Percentiles rank a stretch among this genome's conserved stretches.
Evolutionary conservation across 805 yeast species (phyloP).

Genomic region (Pichia exigua): DNA sequence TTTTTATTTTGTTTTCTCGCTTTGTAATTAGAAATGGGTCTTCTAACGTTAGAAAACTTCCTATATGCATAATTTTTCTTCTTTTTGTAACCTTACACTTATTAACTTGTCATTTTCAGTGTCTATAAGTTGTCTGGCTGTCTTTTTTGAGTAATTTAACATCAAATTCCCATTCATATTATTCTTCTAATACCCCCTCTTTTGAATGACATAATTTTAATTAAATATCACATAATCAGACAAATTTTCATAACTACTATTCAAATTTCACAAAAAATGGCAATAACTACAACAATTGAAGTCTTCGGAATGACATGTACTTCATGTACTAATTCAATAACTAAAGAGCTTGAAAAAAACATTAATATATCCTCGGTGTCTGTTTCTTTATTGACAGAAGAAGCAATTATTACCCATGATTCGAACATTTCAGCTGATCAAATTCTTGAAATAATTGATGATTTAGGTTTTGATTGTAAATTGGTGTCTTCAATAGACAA

Average conservation of each 20-base stretch:
- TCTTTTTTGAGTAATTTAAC: no score
- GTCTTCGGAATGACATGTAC: constrained; percentile 75
- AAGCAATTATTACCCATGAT: constrained; percentile 48
- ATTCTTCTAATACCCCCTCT: background rate
- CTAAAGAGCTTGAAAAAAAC: constrained; percentile 36
- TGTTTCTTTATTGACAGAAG: constrained; percentile 67
- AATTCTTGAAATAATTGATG: constrained; percentile 38
- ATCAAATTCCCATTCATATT: no score
- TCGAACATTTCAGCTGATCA: constrained; percentile 20
- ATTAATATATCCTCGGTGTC: constrained; percentile 27
- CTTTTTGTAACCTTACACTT: background rate
- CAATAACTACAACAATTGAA: constrained; percentile 17
- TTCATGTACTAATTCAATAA: constrained; percentile 52
- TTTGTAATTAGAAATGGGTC: background rate
- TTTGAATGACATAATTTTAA: background rate
- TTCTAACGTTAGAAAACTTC: background rate
- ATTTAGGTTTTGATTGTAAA: constrained; percentile 38
- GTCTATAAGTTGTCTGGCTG: background rate
- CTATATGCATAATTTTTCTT: background rate
- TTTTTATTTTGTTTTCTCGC: background rate
- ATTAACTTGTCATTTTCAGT: background rate
- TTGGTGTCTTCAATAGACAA: background rate
- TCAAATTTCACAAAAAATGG: background rate
- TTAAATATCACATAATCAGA: background rate
- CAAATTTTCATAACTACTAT: background rate